These are phyloP conservation scores for Zoysia japonica DNA, from an alignment of 176 grass and related monocot genomes.

Conservation along the genomic window DNA sequence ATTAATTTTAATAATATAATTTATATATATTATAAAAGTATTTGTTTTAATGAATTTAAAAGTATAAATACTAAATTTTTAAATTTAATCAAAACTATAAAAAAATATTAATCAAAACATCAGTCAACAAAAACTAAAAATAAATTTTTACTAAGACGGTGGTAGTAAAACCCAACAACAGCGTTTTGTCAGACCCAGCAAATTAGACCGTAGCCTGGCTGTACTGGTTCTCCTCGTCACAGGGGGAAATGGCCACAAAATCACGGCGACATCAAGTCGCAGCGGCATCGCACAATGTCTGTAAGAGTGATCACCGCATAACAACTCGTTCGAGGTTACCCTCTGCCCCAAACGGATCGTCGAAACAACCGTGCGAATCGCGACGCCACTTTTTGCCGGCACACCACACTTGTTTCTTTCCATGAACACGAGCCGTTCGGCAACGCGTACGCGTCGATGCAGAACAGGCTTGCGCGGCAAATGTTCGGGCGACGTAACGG, in stretches of 20 bases:
- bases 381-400: not conserved
- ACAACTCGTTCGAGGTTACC: not conserved
- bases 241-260: not conserved
- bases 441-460: constrained; percentile 8
- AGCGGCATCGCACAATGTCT: not conserved
- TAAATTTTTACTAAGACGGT: not conserved
- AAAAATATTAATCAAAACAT: no score
- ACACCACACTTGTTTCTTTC: not conserved
- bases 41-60: no score
- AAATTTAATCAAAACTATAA: no score
- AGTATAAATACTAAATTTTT: no score
- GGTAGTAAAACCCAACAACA: not conserved
- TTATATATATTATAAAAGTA: no score
- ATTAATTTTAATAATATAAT: no score
- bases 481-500: not conserved
- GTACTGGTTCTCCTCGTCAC: not conserved
- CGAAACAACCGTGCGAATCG: not conserved
- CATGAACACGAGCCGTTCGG: not conserved
- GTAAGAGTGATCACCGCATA: not conserved
- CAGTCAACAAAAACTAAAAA: no score
- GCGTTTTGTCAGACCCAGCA: not conserved
- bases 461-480: not conserved
- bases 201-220: not conserved
- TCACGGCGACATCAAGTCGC: not conserved
- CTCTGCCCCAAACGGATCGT: not conserved